Base-by-base conservation (phyloP, 352 stramenopile genomes). In the Pythium pectinolyticum region DNA sequence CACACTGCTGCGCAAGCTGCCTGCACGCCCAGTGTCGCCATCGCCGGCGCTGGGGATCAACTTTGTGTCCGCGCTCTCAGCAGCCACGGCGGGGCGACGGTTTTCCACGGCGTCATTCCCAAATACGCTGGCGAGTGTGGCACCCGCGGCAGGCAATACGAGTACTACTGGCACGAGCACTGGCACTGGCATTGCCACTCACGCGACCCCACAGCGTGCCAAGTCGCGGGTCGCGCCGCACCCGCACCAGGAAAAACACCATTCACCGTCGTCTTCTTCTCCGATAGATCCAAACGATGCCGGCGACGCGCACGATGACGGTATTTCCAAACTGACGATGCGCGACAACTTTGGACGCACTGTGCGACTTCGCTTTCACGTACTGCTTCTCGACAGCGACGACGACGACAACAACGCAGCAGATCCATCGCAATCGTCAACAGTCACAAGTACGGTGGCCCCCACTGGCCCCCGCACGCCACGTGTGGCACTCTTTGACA, bases 1-100 rank as follows among this genome's bases (percentile, higher is more conserved):
- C 53, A 78, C 68, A 7, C 25, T 80, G 5, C 32, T 82, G 12
- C 48, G 65, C n/a, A 45, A 65, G 32, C 57, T 82, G 25, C 67
- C 72, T 7, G 24, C 53, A 17, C 48, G 31, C n/a, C n/a, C n/a
- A 37, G 19, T 27, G n/a, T 28, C n/a, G 32, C 4, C 50, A 4
- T 27, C 30, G 30, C 37, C 17, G 12, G 12, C 37, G 11, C 37
- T 45, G 37, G 37, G 37, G 17, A 11, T 45, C 37, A 45, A 45
- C 37, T 45, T 45, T 19, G 37, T 45, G 8, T n/a, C 41, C 0
- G 14, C 43, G 15, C 10, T 48, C 5, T 52, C 56, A 1, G 47
- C 46, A 15, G 24, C 32, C 6, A 56, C 56, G 24, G 48, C 14
- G 5, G 25, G n/a, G n/a, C n/a, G n/a, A n/a, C n/a, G n/a, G n/a